Percentiles rank a stretch among this genome's conserved stretches.
Conservation (phyloP, 768 basidiomycete genomes). For the Mycena galericulata region DNA sequence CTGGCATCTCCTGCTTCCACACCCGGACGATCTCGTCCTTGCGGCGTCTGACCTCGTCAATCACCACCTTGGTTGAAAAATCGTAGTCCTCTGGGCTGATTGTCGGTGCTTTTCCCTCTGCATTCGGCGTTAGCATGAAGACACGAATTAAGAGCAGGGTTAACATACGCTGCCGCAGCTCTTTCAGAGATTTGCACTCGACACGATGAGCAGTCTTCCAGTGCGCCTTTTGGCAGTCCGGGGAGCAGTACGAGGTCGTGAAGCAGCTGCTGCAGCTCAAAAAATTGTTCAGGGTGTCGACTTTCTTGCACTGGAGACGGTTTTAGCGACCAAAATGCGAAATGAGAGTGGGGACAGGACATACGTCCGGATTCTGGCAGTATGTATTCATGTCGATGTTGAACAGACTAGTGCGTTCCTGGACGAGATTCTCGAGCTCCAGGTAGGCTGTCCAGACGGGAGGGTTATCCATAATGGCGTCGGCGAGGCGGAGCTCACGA, state of each 20-base stretch:
- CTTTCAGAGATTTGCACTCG: conserved; percentile 27
- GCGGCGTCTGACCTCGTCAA: conserved; percentile 30
- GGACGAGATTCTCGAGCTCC: conserved; percentile 25
- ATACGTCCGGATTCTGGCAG: conserved; percentile 27
- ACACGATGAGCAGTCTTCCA: conserved; percentile 29
- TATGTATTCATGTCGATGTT: conserved; percentile 14
- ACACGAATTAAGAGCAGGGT: not conserved
- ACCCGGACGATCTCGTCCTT: conserved; percentile 26
- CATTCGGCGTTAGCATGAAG: not conserved
- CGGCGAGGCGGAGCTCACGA: conserved; percentile 27
- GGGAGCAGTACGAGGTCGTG: conserved; percentile 24
- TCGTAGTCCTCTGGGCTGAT: conserved; percentile 29
- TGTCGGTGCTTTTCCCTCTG: conserved; percentile 23
- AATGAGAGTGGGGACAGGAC: not conserved
- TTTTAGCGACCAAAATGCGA: not conserved
- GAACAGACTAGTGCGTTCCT: conserved; percentile 24
- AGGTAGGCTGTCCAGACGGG: conserved; percentile 20
- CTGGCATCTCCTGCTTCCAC: conserved; percentile 28
- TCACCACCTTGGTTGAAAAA: conserved; percentile 23
- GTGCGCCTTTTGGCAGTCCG: conserved; percentile 32
- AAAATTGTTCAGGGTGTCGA: conserved; percentile 26
- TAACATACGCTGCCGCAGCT: conserved; percentile 20
- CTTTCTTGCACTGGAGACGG: conserved; percentile 28
- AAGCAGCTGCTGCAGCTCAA: conserved; percentile 35
- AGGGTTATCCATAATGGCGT: conserved; percentile 18